Percentiles rank a stretch among this genome's conserved stretches.
phyloP scores from a whole-genome alignment of 306 rosid species.

The Coriaria nepalensis region DNA sequence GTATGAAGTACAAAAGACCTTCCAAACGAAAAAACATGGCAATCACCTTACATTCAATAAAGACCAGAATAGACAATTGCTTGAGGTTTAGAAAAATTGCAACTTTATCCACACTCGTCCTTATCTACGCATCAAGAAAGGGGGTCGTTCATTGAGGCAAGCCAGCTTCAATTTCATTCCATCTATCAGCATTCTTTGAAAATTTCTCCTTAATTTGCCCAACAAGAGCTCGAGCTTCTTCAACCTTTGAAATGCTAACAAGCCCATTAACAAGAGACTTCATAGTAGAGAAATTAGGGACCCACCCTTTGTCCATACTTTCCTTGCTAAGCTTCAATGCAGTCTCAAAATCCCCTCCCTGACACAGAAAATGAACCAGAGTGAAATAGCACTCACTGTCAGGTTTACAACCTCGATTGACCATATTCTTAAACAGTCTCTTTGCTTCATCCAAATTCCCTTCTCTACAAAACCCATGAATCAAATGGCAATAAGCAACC shows the following conservation, averaged over 20 bases:
- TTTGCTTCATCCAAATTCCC: slow-evolving; percentile 54
- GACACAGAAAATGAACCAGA: slow-evolving; percentile 34
- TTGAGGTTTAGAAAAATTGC: too few species aligned
- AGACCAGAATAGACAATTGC: too few species aligned
- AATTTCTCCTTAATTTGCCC: slow-evolving; percentile 53
- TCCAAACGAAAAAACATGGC: too few species aligned
- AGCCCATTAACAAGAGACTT: slow-evolving; percentile 63
- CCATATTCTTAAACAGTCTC: slow-evolving; percentile 43
- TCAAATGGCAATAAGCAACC: slow-evolving; percentile 41
- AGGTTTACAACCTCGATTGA: slow-evolving; percentile 29
- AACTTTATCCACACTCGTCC: too few species aligned
- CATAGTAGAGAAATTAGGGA: slow-evolving; percentile 53
- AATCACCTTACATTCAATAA: too few species aligned
- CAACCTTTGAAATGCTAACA: slow-evolving; percentile 33
- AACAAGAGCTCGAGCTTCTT: slow-evolving; percentile 46
- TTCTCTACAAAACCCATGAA: slow-evolving; percentile 57
- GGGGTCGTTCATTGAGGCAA: slow-evolving; percentile 27
- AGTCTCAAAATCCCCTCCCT: slow-evolving; percentile 37
- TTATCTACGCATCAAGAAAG: too few species aligned
- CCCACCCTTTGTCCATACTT: slow-evolving; percentile 57
- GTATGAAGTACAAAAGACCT: too few species aligned
- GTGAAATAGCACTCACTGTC: slow-evolving; percentile 39
- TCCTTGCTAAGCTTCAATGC: slow-evolving; percentile 38
- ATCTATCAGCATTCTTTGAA: slow-evolving; percentile 28
- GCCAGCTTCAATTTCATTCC: slow-evolving; percentile 64